A percentile compares a stretch with the other conserved stretches of the same genome.
Evolutionary conservation across 2,329 filamentous ascomycete species (phyloP).

Genomic region (Neopestalotiopsis sp.): DNA sequence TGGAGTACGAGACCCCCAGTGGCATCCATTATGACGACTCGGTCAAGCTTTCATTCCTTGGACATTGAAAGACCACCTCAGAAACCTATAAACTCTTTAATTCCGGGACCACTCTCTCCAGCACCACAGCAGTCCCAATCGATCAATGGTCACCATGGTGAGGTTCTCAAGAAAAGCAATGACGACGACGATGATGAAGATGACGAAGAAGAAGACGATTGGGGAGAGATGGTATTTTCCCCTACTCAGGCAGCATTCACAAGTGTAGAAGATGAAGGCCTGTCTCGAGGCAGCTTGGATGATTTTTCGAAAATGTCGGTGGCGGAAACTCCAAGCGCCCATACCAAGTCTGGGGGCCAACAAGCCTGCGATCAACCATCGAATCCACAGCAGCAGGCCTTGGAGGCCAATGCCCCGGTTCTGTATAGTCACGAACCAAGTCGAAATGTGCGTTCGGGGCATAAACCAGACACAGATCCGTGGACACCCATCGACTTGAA

Average conservation of each 20-base stretch:
- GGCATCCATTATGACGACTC: background rate
- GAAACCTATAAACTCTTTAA: background rate
- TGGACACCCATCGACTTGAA: background rate
- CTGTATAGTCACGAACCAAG: background rate
- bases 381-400: background rate
- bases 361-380: background rate
- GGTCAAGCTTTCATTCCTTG: background rate
- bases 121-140: constrained; percentile 6
- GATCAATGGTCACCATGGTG: background rate
- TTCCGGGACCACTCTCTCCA: constrained; percentile 9
- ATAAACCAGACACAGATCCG: background rate
- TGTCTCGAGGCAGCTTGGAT: too few relatives aligned
- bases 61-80: background rate
- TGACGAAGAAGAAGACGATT: constrained; percentile 45
- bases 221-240: constrained; percentile 65
- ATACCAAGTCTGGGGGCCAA: background rate
- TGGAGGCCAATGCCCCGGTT: background rate
- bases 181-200: constrained; percentile 49
- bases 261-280: background rate
- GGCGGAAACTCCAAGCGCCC: background rate
- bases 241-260: constrained; percentile 30
- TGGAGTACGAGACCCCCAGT: constrained; percentile 27
- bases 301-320: background rate
- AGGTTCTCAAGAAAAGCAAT: constrained; percentile 19
- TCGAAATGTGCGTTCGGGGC: background rate